Conservation (phyloP, 1,284 basidiomycete genomes). For the Austropuccinia psidii region DNA sequence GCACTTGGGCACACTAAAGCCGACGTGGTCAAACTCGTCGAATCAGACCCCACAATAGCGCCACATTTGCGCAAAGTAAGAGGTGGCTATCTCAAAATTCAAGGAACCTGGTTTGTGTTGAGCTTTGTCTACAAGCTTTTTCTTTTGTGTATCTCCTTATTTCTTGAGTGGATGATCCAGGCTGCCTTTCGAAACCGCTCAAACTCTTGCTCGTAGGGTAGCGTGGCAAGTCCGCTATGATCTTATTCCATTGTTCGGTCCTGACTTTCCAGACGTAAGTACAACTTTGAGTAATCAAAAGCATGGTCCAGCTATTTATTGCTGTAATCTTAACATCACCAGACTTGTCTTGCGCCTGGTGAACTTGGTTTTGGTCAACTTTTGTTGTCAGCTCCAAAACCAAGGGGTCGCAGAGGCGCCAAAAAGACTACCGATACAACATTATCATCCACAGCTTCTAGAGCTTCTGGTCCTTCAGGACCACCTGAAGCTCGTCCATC, state of each 20-base stretch:
- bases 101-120: constrained; percentile 63
- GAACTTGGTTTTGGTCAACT: constrained; percentile 38
- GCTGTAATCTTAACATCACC: not conserved
- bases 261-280: constrained; percentile 38
- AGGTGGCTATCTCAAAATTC: constrained; percentile 77
- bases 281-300: not conserved
- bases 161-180: constrained; percentile 54
- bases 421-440: constrained; percentile 8
- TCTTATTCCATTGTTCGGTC: constrained; percentile 70
- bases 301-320: no score
- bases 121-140: not conserved
- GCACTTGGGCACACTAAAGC: constrained; percentile 51
- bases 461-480: not conserved
- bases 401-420: constrained; percentile 13
- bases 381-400: constrained; percentile 37
- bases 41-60: constrained; percentile 74
- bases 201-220: constrained; percentile 53
- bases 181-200: constrained; percentile 36
- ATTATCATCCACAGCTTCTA: constrained; percentile 7
- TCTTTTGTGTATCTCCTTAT: constrained; percentile 22
- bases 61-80: constrained; percentile 68
- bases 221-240: constrained; percentile 81
- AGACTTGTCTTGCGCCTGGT: constrained; percentile 38
- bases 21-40: constrained; percentile 79
- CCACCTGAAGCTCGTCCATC: not conserved